Conservation (phyloP, 73 alveolate species). For the Diophrys sp. region DNA sequence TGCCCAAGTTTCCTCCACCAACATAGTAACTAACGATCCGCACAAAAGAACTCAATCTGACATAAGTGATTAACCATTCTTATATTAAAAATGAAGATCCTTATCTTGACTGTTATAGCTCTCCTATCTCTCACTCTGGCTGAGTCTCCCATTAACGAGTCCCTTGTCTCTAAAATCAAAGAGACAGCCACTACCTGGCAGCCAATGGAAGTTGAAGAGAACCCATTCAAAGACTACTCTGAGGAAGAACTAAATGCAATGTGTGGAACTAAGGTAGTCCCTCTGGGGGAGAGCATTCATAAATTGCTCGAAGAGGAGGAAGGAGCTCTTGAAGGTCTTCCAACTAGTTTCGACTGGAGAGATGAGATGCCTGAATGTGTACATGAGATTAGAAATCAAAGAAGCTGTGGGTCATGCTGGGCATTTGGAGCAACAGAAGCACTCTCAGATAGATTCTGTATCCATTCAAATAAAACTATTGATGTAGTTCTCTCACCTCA, state of each 20-base stretch:
- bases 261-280: conserved; percentile 28
- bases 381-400: conserved; percentile 62
- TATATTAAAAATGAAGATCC: no score
- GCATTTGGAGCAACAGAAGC: conserved; percentile 97
- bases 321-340: conserved; percentile 15
- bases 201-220: conserved; percentile 30
- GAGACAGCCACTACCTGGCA: conserved; percentile 38
- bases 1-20: no score
- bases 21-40: no score
- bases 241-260: conserved; percentile 20
- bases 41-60: no score
- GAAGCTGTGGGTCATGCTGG: conserved; percentile 98
- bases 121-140: no score
- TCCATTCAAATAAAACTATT: conserved; percentile 50
- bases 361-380: conserved; percentile 52
- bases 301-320: no score
- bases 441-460: conserved; percentile 93
- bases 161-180: conserved; percentile 26
- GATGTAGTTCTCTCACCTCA: conserved; percentile 72
- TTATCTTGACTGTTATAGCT: no score
- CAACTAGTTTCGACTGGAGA: conserved; percentile 65
- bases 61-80: no score
- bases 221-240: conserved; percentile 33
- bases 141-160: conserved; percentile 36
- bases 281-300: no score